Conservation (phyloP, 2,329 filamentous ascomycete species). For the Diaporthe citri region DNA sequence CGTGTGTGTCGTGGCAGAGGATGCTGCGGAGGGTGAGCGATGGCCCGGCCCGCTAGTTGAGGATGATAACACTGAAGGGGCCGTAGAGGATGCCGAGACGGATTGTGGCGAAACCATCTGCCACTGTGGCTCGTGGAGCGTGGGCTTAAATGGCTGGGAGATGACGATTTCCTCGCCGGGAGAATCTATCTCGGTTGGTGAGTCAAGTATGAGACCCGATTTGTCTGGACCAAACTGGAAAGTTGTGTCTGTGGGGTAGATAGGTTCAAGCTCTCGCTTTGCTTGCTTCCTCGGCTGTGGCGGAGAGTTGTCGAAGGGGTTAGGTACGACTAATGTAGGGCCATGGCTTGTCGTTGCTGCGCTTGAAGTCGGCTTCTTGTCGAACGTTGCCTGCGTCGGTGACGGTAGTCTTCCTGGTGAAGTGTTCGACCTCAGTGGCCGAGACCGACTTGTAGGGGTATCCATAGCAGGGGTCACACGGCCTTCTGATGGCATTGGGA, state of each 20-base stretch:
- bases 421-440: slow-evolving; percentile 66
- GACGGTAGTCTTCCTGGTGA: slow-evolving; percentile 64
- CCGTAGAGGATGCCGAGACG: slow-evolving; percentile 46
- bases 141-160: slow-evolving; percentile 52
- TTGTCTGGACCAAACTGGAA: slow-evolving; percentile 51
- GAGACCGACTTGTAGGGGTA: slow-evolving; percentile 49
- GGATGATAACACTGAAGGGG: slow-evolving; percentile 52
- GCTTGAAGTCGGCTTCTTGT: slow-evolving; percentile 33
- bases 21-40: slow-evolving; percentile 42
- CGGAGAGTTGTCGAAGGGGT: slow-evolving; percentile 35
- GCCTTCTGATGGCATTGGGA: slow-evolving; percentile 53
- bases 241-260: slow-evolving; percentile 40
- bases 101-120: slow-evolving; percentile 59
- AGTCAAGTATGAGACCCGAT: slow-evolving; percentile 56
- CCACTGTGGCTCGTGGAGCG: slow-evolving; percentile 59
- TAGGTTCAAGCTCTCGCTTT: slow-evolving; percentile 29
- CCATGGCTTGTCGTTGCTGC: slow-evolving; percentile 18
- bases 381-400: slow-evolving; percentile 54
- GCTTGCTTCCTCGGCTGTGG: slow-evolving; percentile 1
- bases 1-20: slow-evolving; percentile 44
- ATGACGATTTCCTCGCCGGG: slow-evolving; percentile 44
- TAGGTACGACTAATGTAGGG: slow-evolving; percentile 36
- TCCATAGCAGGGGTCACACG: slow-evolving; percentile 39
- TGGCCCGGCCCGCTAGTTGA: slow-evolving; percentile 44
- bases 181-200: slow-evolving; percentile 50